Evolutionary conservation across 305 asterid genomes (phyloP).

Genomic region (Striga hermonthica): DNA sequence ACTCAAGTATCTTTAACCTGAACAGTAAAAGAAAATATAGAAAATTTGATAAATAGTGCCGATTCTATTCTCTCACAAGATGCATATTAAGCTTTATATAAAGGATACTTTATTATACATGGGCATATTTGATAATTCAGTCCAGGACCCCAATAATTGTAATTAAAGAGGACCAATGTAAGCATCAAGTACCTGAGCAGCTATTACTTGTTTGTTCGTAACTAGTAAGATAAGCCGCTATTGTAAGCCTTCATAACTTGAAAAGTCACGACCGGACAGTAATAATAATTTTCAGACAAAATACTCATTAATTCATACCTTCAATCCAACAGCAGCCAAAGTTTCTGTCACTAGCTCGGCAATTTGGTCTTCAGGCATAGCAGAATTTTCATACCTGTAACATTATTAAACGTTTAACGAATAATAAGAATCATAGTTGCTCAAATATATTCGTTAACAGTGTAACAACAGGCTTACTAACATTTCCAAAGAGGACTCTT

Average conservation of each 20-base stretch:
- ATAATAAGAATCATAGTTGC: constrained; percentile 17
- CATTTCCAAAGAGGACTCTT: constrained; percentile 18
- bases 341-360: constrained; percentile 86
- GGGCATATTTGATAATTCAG: neutral
- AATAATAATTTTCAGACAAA: neutral
- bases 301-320: constrained; percentile 49
- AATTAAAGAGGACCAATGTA: constrained; percentile 11
- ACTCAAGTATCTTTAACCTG: constrained; percentile 25
- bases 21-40: neutral
- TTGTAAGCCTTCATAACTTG: constrained; percentile 16
- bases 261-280: neutral
- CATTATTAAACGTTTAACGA: constrained; percentile 16
- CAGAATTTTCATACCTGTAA: constrained; percentile 84
- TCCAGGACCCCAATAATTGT: constrained; percentile 4
- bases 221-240: neutral
- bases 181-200: constrained; percentile 18
- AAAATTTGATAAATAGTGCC: neutral
- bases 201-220: constrained; percentile 7
- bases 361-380: constrained; percentile 81
- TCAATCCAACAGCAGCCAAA: constrained; percentile 95
- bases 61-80: constrained; percentile 18
- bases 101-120: constrained; percentile 14
- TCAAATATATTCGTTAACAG: constrained; percentile 16
- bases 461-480: constrained; percentile 4
- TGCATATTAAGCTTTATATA: neutral